Evolutionary conservation across 495 filamentous ascomycete genomes (phyloP).

Genomic region (Halenospora varia): DNA sequence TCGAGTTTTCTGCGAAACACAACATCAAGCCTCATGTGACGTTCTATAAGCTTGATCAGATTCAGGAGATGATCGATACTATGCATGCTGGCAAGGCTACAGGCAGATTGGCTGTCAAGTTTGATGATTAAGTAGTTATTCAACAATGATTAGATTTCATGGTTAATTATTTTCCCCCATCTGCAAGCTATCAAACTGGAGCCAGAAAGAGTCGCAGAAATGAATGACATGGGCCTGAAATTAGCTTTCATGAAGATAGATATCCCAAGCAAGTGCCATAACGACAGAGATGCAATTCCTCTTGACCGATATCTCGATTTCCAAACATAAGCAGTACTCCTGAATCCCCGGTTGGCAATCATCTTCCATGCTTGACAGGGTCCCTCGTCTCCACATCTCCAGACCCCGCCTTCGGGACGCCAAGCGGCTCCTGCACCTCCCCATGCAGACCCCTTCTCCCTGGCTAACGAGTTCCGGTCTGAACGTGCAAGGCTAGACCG

Average conservation of each 20-base stretch:
- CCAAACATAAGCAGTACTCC: neutral
- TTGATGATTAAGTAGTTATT: conserved; percentile 4
- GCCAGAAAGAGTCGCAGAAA: no score
- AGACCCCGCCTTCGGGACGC: neutral
- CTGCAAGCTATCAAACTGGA: neutral
- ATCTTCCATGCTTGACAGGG: neutral
- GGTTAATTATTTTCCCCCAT: no score
- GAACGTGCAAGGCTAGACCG: neutral
- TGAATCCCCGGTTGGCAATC: neutral
- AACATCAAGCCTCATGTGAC: conserved; percentile 22
- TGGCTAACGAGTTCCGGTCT: neutral
- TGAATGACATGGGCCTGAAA: no score
- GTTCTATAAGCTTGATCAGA: conserved; percentile 17
- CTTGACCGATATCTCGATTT: no score
- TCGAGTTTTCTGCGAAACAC: conserved; percentile 21
- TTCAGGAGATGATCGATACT: conserved; percentile 16
- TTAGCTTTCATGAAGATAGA: no score
- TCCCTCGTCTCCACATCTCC: neutral
- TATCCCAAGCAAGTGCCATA: neutral
- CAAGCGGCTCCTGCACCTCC: neutral
- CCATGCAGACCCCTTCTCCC: neutral
- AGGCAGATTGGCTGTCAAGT: conserved; percentile 13
- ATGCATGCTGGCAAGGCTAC: conserved; percentile 16
- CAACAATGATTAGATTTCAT: neutral
- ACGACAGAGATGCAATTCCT: no score